phyloP scores from a whole-genome alignment of 2,329 filamentous ascomycete genomes.

The Colletotrichum sp. region DNA sequence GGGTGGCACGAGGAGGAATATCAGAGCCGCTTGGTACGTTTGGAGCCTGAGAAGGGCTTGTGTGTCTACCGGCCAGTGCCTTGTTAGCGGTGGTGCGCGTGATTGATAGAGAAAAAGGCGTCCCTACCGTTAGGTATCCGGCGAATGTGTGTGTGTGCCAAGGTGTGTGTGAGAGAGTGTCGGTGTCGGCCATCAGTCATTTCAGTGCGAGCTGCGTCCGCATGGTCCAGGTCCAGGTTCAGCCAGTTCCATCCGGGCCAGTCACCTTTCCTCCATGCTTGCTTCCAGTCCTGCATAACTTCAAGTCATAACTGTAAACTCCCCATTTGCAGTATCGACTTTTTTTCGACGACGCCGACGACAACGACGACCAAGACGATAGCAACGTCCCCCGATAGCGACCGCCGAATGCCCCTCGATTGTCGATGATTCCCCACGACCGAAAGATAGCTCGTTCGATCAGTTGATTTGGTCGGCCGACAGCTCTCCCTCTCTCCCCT shows the following conservation, averaged over 20 bases:
- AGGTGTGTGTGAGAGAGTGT: neutral
- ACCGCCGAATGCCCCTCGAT: neutral
- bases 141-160: neutral
- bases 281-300: neutral
- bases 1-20: neutral
- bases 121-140: neutral
- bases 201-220: neutral
- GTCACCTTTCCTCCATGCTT: neutral
- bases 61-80: neutral
- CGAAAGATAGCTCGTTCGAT: neutral
- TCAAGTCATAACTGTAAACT: neutral
- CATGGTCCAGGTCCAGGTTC: neutral
- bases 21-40: conserved; percentile 13
- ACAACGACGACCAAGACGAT: neutral
- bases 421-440: neutral
- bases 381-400: neutral
- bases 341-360: conserved; percentile 1
- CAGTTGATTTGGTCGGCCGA: conserved; percentile 13
- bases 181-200: neutral
- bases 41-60: neutral
- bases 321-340: neutral
- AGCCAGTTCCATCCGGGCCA: neutral
- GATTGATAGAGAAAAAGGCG: neutral
- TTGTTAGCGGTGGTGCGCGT: neutral
- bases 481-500: neutral